Percentiles rank a stretch among this genome's conserved stretches.
Conservation (phyloP, 2,329 filamentous ascomycete genomes). For the Didymella pinodella region DNA sequence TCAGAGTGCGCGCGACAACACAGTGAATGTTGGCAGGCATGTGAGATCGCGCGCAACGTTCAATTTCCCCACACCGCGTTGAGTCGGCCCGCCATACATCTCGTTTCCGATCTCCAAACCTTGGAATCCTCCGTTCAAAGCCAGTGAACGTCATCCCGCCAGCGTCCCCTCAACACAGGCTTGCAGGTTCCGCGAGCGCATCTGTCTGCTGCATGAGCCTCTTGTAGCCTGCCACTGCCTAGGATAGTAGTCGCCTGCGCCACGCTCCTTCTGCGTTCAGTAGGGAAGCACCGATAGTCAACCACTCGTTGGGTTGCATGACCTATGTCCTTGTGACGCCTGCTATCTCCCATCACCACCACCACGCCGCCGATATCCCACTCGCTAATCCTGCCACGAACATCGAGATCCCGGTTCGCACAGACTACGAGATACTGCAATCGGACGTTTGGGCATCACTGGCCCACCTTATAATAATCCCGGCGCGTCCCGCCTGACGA, state of each 20-base stretch:
- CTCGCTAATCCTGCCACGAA: conserved; percentile 21
- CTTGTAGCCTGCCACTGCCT: conserved; percentile 23
- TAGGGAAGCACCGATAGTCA: conserved; percentile 12
- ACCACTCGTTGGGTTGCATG: conserved; percentile 30
- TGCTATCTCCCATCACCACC: conserved; percentile 35
- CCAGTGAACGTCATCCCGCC: conserved; percentile 24
- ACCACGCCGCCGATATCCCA: conserved; percentile 23
- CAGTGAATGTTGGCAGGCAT: conserved; percentile 16
- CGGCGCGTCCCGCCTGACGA: conserved; percentile 30
- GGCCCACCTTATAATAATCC: conserved; percentile 26
- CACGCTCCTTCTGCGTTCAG: conserved; percentile 7
- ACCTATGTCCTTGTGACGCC: conserved; percentile 50
- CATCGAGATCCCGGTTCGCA: conserved; percentile 28
- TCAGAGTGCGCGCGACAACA: conserved; percentile 15
- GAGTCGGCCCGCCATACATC: conserved; percentile 19
- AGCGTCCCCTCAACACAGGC: conserved; percentile 13
- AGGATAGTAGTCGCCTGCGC: conserved; percentile 11
- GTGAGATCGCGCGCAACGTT: conserved; percentile 19
- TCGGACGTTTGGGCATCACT: conserved; percentile 29
- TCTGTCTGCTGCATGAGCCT: conserved; percentile 16
- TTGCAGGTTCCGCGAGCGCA: conserved; percentile 7
- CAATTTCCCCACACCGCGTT: conserved; percentile 12
- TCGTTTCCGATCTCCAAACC: conserved; percentile 18
- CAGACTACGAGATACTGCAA: conserved; percentile 17
- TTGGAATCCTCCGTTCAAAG: conserved; percentile 17